These are phyloP conservation scores for Microdochium paspali DNA, from an alignment of 2,329 filamentous ascomycete species.

Conservation along the genomic window DNA sequence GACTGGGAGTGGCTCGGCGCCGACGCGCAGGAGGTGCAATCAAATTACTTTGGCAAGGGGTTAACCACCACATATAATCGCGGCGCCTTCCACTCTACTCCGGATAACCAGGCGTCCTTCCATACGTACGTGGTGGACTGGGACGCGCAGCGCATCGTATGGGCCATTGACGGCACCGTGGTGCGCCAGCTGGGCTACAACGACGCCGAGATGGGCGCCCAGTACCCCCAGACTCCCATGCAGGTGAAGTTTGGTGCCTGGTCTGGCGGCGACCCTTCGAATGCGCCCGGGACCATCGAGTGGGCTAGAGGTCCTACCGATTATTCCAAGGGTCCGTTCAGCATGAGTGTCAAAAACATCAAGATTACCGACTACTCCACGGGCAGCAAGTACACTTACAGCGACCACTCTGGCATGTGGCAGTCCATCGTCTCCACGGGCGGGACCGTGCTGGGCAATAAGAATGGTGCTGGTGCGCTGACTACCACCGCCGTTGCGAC, in stretches of 20 bases:
- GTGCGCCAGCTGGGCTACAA: constrained; percentile 65
- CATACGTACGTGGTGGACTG: constrained; percentile 89
- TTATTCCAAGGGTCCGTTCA: constrained; percentile 75
- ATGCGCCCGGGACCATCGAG: constrained; percentile 70
- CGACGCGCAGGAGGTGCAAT: constrained; percentile 70
- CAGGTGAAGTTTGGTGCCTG: constrained; percentile 86
- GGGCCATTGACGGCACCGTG: constrained; percentile 71
- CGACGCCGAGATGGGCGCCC: constrained; percentile 57
- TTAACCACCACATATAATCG: constrained; percentile 79
- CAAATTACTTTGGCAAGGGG: constrained; percentile 96
- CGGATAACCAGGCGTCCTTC: constrained; percentile 62
- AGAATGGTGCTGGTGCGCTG: constrained; percentile 40
- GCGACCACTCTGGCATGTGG: constrained; percentile 70
- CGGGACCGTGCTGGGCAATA: constrained; percentile 64
- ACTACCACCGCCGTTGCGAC: constrained; percentile 47
- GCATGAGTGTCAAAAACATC: constrained; percentile 72
- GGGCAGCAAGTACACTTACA: constrained; percentile 75
- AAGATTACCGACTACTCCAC: constrained; percentile 87
- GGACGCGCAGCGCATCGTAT: constrained; percentile 76
- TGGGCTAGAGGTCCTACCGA: constrained; percentile 86
- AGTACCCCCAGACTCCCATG: constrained; percentile 96
- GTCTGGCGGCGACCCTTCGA: constrained; percentile 80
- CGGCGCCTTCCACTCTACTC: constrained; percentile 66
- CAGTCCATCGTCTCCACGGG: constrained; percentile 72
- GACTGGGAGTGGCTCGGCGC: constrained; percentile 94